These are phyloP conservation scores for Paxillus ammoniavirescens DNA, from an alignment of 768 basidiomycete genomes.

Conservation along the genomic window DNA sequence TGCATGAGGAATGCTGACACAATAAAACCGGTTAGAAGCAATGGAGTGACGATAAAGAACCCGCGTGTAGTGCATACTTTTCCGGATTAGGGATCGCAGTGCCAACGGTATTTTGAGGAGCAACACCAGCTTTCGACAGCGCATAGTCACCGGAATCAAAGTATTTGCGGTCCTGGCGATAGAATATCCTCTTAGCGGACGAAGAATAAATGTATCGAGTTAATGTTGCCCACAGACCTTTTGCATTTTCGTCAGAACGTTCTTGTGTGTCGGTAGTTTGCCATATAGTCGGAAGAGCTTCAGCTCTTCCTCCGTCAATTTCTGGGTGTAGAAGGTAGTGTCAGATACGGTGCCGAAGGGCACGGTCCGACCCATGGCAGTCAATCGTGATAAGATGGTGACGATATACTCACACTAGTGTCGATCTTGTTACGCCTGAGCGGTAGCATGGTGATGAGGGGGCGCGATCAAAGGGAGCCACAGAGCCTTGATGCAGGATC, in stretches of 20 bases:
- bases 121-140: conserved; percentile 89
- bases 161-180: conserved; percentile 91
- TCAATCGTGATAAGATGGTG: conserved; percentile 5
- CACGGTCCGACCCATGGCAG: background rate
- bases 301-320: conserved; percentile 85
- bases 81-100: conserved; percentile 98
- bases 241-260: conserved; percentile 90
- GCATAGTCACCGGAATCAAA: conserved; percentile 99
- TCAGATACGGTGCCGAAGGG: conserved; percentile 19
- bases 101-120: conserved; percentile 86
- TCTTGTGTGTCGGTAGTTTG: conserved; percentile 92
- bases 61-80: conserved; percentile 57
- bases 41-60: background rate
- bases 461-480: conserved; percentile 20
- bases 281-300: conserved; percentile 94
- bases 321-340: conserved; percentile 41
- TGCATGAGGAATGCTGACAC: conserved; percentile 82
- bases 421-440: conserved; percentile 89
- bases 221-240: conserved; percentile 54
- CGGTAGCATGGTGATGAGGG: conserved; percentile 58
- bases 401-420: conserved; percentile 67
- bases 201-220: background rate
- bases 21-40: conserved; percentile 1
- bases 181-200: conserved; percentile 9
- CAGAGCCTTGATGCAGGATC: conserved; percentile 14